phyloP scores from a whole-genome alignment of 1,139 yeast species.

The Hyphopichia fennica region DNA sequence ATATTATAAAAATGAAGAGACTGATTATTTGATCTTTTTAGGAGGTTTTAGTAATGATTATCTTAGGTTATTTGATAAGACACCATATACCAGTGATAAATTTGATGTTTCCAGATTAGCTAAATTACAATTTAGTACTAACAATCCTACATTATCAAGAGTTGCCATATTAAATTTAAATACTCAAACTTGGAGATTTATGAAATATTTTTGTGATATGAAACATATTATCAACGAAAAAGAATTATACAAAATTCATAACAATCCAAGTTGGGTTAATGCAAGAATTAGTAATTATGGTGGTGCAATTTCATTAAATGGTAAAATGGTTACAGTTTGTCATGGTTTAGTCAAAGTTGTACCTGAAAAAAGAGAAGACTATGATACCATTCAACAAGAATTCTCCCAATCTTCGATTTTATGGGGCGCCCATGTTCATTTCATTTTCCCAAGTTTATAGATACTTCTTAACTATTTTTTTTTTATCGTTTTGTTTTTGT shows the following conservation, averaged over 20 bases:
- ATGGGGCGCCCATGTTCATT: conserved; percentile 39
- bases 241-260: conserved; percentile 22
- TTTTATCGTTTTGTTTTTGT: not conserved
- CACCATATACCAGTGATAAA: conserved; percentile 31
- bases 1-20: conserved; percentile 34
- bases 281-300: conserved; percentile 32
- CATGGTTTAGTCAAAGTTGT: conserved; percentile 38
- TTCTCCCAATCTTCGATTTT: conserved; percentile 24
- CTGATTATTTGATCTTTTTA: conserved; percentile 38
- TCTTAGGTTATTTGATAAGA: conserved; percentile 31
- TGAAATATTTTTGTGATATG: conserved; percentile 35
- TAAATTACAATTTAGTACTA: conserved; percentile 27
- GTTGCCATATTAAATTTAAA: conserved; percentile 38
- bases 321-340: conserved; percentile 36
- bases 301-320: conserved; percentile 35
- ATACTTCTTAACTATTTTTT: not conserved
- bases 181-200: conserved; percentile 46
- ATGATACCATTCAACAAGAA: conserved; percentile 17
- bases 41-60: conserved; percentile 44
- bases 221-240: conserved; percentile 20
- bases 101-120: conserved; percentile 39
- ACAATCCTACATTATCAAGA: conserved; percentile 31
- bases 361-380: conserved; percentile 32
- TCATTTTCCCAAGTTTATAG: conserved; percentile 37
- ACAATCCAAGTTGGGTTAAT: conserved; percentile 26